phyloP scores from a whole-genome alignment of 2,329 filamentous ascomycete species.

The Talaromyces atroroseus region DNA sequence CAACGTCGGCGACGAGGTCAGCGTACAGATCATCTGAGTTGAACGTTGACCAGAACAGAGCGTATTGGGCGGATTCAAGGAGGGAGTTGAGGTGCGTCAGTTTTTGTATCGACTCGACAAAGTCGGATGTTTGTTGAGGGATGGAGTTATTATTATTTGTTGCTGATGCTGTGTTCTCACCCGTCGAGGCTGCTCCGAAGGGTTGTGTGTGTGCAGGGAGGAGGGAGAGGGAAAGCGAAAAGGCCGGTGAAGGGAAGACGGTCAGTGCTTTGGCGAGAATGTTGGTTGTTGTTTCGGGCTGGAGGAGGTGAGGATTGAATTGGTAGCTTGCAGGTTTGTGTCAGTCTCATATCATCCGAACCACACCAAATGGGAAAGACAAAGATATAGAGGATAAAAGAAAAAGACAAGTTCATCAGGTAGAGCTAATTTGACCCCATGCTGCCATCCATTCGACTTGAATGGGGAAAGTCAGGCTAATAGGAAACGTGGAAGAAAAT shows the following conservation, averaged over 20 bases:
- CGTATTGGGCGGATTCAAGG: constrained; percentile 85
- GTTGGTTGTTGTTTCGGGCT: constrained; percentile 97
- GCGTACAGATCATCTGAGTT: constrained; percentile 94
- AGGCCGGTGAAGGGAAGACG: constrained; percentile 93
- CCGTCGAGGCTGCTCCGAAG: constrained; percentile 43
- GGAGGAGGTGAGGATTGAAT: constrained; percentile 97
- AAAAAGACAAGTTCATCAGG: constrained; percentile 52
- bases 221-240: constrained; percentile 87
- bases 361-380: not conserved
- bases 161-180: not conserved
- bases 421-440: constrained; percentile 71
- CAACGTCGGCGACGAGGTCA: constrained; percentile 88
- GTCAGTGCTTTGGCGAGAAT: constrained; percentile 97
- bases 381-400: not conserved
- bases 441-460: constrained; percentile 45
- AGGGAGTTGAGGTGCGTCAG: constrained; percentile 77
- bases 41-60: constrained; percentile 85
- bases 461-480: constrained; percentile 67
- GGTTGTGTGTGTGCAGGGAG: constrained; percentile 77
- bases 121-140: constrained; percentile 35
- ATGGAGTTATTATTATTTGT: not conserved
- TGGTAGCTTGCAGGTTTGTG: constrained; percentile 66
- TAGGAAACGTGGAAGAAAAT: constrained; percentile 77
- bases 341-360: not conserved
- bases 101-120: constrained; percentile 87